Conservation (phyloP, 176 grass and related monocot genomes). For the Chloris gayana region DNA sequence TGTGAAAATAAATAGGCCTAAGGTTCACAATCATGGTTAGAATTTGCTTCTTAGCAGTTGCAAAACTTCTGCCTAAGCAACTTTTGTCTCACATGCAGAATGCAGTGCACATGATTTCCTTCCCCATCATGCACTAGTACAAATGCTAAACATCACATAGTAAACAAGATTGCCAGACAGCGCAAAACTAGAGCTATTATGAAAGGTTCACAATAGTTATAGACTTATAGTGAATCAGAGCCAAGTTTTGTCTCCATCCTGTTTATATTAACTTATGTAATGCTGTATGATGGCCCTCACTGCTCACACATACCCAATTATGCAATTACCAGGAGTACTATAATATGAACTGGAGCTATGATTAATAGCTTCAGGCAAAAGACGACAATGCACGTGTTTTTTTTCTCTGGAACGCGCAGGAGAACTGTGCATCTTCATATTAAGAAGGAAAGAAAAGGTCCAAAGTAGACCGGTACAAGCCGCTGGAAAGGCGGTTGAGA, state of each 20-base stretch:
- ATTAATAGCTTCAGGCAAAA: neutral
- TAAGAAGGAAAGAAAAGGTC: too few species aligned
- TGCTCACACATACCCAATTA: neutral
- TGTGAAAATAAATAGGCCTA: neutral
- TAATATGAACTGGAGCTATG: neutral
- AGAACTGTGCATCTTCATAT: too few species aligned
- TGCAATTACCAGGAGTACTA: neutral
- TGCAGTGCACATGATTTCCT: neutral
- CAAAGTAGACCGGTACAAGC: too few species aligned
- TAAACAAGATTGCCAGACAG: conserved; percentile 13
- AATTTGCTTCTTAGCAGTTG: neutral
- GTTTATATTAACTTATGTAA: neutral
- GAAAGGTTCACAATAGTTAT: neutral
- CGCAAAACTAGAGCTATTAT: neutral
- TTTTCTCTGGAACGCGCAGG: too few species aligned
- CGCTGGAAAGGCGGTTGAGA: too few species aligned
- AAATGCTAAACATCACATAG: neutral
- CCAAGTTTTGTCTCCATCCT: neutral
- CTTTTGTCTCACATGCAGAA: neutral
- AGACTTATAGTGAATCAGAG: neutral
- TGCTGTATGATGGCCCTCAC: neutral
- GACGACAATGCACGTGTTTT: too few species aligned
- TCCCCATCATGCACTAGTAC: neutral
- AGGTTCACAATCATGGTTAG: too few species aligned
- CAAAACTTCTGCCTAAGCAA: neutral